These are phyloP conservation scores for Penicillium cinerascens DNA, from an alignment of 495 filamentous ascomycete species.

Conservation along the genomic window DNA sequence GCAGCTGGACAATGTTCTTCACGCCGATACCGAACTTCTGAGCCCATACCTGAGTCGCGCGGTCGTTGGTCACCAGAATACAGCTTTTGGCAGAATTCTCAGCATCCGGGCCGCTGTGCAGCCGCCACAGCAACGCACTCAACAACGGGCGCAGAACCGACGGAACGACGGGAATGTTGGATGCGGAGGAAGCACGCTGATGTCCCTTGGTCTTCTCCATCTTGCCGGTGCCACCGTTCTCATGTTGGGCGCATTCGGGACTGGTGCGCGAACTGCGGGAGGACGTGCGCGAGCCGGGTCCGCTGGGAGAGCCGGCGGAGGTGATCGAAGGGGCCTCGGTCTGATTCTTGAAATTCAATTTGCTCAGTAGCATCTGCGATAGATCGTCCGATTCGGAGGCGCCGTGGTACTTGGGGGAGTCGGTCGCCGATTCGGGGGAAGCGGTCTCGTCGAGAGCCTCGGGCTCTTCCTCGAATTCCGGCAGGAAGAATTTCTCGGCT, in stretches of 20 bases:
- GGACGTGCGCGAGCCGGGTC: slow-evolving; percentile 42
- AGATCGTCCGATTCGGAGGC: slow-evolving; percentile 33
- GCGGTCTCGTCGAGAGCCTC: slow-evolving; percentile 23
- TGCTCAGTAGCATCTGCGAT: slow-evolving; percentile 50
- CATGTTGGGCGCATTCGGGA: slow-evolving; percentile 42
- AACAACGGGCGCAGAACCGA: slow-evolving; percentile 53
- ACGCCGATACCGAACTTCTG: slow-evolving; percentile 57
- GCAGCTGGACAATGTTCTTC: slow-evolving; percentile 58
- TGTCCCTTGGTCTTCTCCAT: slow-evolving; percentile 27
- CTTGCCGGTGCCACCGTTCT: slow-evolving; percentile 25
- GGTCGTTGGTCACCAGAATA: slow-evolving; percentile 60
- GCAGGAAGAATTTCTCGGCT: slow-evolving; percentile 58
- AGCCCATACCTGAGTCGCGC: slow-evolving; percentile 51
- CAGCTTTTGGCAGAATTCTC: slow-evolving; percentile 39
- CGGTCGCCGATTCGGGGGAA: slow-evolving; percentile 15
- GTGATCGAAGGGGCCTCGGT: slow-evolving; percentile 46
- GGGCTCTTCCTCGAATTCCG: slow-evolving; percentile 49
- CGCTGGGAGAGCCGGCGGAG: slow-evolving; percentile 47
- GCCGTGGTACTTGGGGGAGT: slow-evolving; percentile 12
- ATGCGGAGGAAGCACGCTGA: slow-evolving; percentile 35
- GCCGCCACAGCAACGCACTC: slow-evolving; percentile 59
- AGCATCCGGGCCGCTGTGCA: slow-evolving; percentile 47
- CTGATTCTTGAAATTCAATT: slow-evolving; percentile 50
- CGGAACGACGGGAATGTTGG: slow-evolving; percentile 40
- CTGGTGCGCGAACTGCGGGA: slow-evolving; percentile 50